Conservation (phyloP, 805 yeast species). For the Wickerhamiella brachini region DNA sequence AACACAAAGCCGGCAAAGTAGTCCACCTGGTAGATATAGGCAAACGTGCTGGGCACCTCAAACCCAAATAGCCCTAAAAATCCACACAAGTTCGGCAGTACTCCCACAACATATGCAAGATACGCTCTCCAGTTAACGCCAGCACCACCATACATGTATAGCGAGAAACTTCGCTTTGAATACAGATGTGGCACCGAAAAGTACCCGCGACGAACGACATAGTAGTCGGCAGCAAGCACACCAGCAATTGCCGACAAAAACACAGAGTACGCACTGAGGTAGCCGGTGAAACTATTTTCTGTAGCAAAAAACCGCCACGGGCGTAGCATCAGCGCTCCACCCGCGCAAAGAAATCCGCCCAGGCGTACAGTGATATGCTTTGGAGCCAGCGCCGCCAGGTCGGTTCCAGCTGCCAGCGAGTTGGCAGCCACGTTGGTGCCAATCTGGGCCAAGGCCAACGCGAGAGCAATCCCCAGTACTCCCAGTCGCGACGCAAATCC, state of each 20-base stretch:
- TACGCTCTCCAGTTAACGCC: constrained; percentile 81
- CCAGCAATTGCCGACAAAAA: constrained; percentile 79
- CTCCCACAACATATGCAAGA: constrained; percentile 66
- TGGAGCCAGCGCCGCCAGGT: constrained; percentile 34
- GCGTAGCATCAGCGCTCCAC: constrained; percentile 53
- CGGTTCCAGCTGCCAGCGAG: constrained; percentile 37
- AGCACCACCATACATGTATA: constrained; percentile 44
- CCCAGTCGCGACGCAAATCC: constrained; percentile 49
- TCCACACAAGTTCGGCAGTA: constrained; percentile 73
- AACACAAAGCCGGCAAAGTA: constrained; percentile 59
- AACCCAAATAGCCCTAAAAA: constrained; percentile 67
- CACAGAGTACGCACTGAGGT: constrained; percentile 67
- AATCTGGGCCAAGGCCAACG: constrained; percentile 41
- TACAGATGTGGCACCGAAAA: constrained; percentile 53
- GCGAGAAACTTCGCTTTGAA: constrained; percentile 31
- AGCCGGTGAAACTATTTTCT: constrained; percentile 63
- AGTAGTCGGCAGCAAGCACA: constrained; percentile 47
- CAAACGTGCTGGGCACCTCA: constrained; percentile 62
- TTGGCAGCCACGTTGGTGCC: constrained; percentile 37
- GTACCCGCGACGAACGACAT: constrained; percentile 59
- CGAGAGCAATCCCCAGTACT: constrained; percentile 57
- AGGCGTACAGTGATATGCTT: constrained; percentile 47
- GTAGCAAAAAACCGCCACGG: constrained; percentile 72
- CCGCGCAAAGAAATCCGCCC: constrained; percentile 68
- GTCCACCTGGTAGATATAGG: constrained; percentile 52